phyloP scores from a whole-genome alignment of 305 asterid genomes.

The Plantago coronopus region DNA sequence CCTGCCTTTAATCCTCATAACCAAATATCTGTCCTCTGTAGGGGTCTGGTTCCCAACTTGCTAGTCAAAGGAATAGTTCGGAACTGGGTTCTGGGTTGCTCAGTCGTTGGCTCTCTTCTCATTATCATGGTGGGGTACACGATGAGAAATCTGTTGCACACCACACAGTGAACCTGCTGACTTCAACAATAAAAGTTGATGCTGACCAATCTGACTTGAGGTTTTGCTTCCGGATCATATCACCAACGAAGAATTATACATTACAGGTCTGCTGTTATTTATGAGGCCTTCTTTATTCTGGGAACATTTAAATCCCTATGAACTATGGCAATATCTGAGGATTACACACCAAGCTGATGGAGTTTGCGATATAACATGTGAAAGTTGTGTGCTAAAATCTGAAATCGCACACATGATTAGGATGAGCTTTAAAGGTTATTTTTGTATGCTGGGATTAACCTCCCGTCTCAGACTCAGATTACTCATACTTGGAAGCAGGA shows the following conservation, averaged over 20 bases:
- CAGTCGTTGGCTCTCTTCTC: conserved; percentile 98
- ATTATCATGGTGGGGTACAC: conserved; percentile 94
- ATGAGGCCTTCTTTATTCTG: background rate
- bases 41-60: conserved; percentile 87
- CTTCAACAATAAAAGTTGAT: conserved; percentile 96
- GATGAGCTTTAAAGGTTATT: too few relatives aligned
- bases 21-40: conserved; percentile 26
- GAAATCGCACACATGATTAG: background rate
- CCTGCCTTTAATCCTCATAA: conserved; percentile 7
- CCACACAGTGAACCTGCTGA: conserved; percentile 94
- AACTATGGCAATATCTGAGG: background rate
- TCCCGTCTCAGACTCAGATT: background rate
- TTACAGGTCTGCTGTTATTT: conserved; percentile 62
- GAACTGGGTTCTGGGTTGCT: conserved; percentile 97
- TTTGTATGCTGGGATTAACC: too few relatives aligned
- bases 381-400: background rate
- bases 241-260: conserved; percentile 96
- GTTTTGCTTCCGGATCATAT: conserved; percentile 97
- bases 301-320: background rate
- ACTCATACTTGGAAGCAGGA: background rate
- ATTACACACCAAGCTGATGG: background rate
- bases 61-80: conserved; percentile 94
- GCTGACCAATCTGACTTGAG: conserved; percentile 99
- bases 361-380: background rate
- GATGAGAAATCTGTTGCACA: conserved; percentile 99